Evolutionary conservation across 441 rosid genomes (phyloP), one percentile per base, ranked within the genome.

Genomic region (Gossypium gossypioides): DNA sequence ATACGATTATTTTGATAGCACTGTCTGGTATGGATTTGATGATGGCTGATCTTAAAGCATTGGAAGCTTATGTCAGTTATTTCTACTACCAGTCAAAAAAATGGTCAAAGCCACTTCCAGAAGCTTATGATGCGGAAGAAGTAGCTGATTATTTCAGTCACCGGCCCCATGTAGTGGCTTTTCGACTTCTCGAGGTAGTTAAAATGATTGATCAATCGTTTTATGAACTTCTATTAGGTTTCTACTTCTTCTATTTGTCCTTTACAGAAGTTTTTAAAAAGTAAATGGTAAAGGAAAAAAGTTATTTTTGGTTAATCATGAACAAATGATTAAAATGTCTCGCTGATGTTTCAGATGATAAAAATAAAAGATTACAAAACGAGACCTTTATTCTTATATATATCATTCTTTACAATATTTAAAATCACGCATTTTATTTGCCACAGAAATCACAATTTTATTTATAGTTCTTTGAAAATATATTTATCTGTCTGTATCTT

Each of bases 41-140:
- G 50, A 87, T 88, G 93, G 96, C 97, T 74, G 99, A 94, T 79
- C 86, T 94, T 44, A 86, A 86, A 80, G 97, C 97, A 21, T 79
- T 94, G 84, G 89, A 91, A 79, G 88, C 91, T 37, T 94, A 94
- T 80, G 82, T 81, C 65, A 75, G 78, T 67, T 91, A 89, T 81
- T 78, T 88, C 73, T 88, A 90, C 78, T 83, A 75, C 75, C 77
- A 79, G 24, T 85, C 94, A 37, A 89, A 85, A 84, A 42, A 83
- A 61, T 94, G 96, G 97, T 91, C 96, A 32, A 90, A 85, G 86
- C 96, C 97, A 16, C 96, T 91, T 78, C 97, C 98, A 15, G 92
- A 90, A 87, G 84, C 77, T 46, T 91, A 94, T 71, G 85, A 90
- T 76, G 88, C 96, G 1, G 81, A 89, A 72, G 92, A 76, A 73